Evolutionary conservation across 192 early-diverging fungal species (phyloP).

Genomic region (Gamsiella multidivaricata): DNA sequence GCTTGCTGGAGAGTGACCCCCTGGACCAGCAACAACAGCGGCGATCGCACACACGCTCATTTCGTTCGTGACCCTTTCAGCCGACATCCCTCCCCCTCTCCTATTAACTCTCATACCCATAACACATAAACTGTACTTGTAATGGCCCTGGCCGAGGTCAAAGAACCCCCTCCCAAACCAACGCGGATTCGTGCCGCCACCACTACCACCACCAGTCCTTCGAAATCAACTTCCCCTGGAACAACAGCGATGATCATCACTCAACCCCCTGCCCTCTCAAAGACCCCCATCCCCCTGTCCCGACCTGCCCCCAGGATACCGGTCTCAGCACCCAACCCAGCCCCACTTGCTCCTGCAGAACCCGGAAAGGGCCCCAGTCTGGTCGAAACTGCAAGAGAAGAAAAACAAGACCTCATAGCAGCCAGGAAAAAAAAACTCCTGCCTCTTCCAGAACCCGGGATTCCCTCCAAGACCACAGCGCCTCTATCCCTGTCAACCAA

Average conservation of each 20-base stretch:
- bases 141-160: conserved; percentile 25
- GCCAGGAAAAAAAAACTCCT: not conserved
- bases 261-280: conserved; percentile 4
- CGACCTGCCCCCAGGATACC: not conserved
- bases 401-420: not conserved
- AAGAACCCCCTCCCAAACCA: conserved; percentile 46
- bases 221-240: conserved; percentile 5
- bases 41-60: no score
- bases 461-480: not conserved
- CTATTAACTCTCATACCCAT: no score
- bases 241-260: conserved; percentile 6
- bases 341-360: not conserved
- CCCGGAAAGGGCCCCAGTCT: no score
- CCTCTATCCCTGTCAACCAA: not conserved
- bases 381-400: no score
- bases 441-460: not conserved
- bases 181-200: conserved; percentile 29
- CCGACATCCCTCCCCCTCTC: conserved; percentile 8
- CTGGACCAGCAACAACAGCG: no score
- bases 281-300: conserved; percentile 8
- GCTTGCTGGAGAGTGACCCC: no score
- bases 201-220: not conserved
- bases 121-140: no score
- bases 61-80: conserved; percentile 27
- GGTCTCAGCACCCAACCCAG: not conserved